These are phyloP conservation scores for Boechera retrofracta DNA, from an alignment of 345 rosid genomes.

Conservation along the genomic window DNA sequence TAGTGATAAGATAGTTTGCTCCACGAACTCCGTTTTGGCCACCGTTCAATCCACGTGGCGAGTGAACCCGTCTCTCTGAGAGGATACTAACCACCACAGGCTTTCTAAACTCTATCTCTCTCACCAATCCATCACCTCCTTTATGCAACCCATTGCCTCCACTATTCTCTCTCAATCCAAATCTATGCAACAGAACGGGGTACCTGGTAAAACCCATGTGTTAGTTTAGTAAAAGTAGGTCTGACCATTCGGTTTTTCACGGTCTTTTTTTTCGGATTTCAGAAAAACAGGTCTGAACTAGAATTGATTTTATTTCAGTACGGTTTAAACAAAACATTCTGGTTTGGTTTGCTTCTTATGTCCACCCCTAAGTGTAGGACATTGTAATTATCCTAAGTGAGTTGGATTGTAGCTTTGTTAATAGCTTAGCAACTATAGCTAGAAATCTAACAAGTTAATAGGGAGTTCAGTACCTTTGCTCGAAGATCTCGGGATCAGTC, in stretches of 20 bases:
- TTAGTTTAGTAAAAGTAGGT: slow-evolving; percentile 15
- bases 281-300: too few species aligned
- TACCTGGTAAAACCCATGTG: slow-evolving; percentile 46
- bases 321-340: too few species aligned
- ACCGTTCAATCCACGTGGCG: slow-evolving; percentile 85
- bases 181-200: slow-evolving; percentile 81
- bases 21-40: slow-evolving; percentile 91
- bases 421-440: not conserved
- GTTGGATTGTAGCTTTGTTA: not conserved
- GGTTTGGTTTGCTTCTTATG: too few species aligned
- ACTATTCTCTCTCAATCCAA: slow-evolving; percentile 81
- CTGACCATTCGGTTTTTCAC: not conserved
- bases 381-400: not conserved
- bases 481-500: slow-evolving; percentile 98
- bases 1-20: slow-evolving; percentile 68
- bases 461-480: slow-evolving; percentile 57
- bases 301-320: too few species aligned
- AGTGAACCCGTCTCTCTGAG: slow-evolving; percentile 95
- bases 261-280: not conserved
- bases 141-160: slow-evolving; percentile 79
- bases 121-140: slow-evolving; percentile 87
- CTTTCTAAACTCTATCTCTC: slow-evolving; percentile 89
- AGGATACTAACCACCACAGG: slow-evolving; percentile 85
- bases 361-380: too few species aligned
- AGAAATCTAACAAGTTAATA: not conserved